Conservation (phyloP, 306 rosid species). For the Vigna radiata region DNA sequence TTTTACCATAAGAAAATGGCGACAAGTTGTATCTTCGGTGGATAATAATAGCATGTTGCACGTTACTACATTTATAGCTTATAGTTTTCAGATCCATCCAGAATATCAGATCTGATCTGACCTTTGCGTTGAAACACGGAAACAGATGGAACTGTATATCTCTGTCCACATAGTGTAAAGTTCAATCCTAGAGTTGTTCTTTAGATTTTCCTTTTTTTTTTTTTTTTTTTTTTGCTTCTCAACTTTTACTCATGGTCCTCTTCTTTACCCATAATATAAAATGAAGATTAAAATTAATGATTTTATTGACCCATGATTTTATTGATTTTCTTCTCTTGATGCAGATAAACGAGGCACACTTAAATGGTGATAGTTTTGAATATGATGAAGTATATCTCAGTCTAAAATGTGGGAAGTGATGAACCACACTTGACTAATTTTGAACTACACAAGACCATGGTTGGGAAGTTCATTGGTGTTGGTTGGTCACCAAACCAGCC, state of each 20-base stretch:
- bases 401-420: neutral
- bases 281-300: no score
- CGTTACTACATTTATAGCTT: slow-evolving; percentile 42
- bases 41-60: slow-evolving; percentile 14
- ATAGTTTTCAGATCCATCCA: slow-evolving; percentile 32
- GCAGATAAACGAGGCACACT: no score
- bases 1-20: neutral
- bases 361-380: neutral
- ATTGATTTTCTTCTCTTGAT: no score
- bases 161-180: no score
- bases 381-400: neutral
- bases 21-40: slow-evolving; percentile 24
- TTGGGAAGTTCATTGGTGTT: slow-evolving; percentile 17
- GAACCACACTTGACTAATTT: slow-evolving; percentile 20
- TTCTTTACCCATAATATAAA: slow-evolving; percentile 18
- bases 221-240: no score
- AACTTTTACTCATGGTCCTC: no score
- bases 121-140: neutral
- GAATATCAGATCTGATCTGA: slow-evolving; percentile 11
- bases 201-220: no score
- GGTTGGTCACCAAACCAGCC: slow-evolving; percentile 43
- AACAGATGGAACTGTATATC: no score
- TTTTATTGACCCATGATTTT: neutral
- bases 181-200: no score
- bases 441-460: neutral